Evolutionary conservation across 1,284 basidiomycete genomes (phyloP), one percentile per base, ranked within the genome.

Genomic region (Trametes sp.): DNA sequence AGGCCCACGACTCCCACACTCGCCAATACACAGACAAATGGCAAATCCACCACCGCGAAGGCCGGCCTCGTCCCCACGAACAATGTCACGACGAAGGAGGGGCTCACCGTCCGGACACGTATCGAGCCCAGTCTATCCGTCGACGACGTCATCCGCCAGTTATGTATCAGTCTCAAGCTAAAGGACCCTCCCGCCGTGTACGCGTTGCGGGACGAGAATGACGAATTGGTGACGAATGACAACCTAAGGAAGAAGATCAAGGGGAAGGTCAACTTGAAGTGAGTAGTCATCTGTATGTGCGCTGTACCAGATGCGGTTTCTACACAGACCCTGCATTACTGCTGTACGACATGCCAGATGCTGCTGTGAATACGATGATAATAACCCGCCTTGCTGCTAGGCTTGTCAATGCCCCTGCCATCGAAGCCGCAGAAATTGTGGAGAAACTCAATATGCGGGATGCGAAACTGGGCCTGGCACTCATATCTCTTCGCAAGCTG

Each of bases 181-280:
- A 88, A 89, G 64, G 94, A 96, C 57, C 87, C 93, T 0, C 87
- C 93, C 14, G 85, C 87, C 4, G 83, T 94, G 63, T 96, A 91
- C 71, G 94, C 95, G 1, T 77, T 98, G 61, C 83, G 96, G 69
- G 95, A 98, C 72, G 93, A 96, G 69, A 86, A 83, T 29, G 93
- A 95, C 68, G 92, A 93, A 71, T 79, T 98, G 51, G 90, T 98
- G n/a, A 97, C 95, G 28, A 94, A 95, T 72, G 91, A 94, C 65
- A 97, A 93, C 74, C 78, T 94, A 72, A 84, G 87, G 73, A 90
- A 86, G 78, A 94, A 92, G 80, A 94, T 96, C 65, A 88, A 87
- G 77, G 83, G 83, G 58, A 94, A 93, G 74, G 85, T 85, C 58
- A 87, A 90, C 67, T 80, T 96, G 59, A 95, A 90, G 94, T 95